These are phyloP conservation scores for Leccinum griseonigrum DNA, from an alignment of 1,284 basidiomycete species.

Conservation along the genomic window DNA sequence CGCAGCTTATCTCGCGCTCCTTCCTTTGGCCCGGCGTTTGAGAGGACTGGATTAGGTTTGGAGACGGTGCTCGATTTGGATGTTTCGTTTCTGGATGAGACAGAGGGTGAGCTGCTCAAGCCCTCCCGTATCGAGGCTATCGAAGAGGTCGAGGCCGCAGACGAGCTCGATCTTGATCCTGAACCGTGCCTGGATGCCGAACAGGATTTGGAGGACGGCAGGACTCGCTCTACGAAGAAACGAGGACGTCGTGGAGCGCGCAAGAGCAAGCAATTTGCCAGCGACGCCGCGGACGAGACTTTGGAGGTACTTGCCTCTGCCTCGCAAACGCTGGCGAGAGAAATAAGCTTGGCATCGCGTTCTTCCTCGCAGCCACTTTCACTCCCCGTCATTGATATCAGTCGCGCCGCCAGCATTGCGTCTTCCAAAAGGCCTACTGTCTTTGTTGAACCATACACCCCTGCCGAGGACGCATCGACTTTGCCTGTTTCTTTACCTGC, in stretches of 20 bases:
- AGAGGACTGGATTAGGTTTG: slow-evolving; percentile 32
- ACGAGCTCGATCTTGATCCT: slow-evolving; percentile 34
- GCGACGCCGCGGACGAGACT: slow-evolving; percentile 44
- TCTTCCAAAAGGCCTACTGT: slow-evolving; percentile 21
- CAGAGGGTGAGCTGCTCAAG: slow-evolving; percentile 12
- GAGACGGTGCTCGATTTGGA: slow-evolving; percentile 31
- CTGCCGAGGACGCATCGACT: slow-evolving; percentile 6
- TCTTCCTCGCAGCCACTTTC: slow-evolving; percentile 21
- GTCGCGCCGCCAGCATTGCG: slow-evolving; percentile 22
- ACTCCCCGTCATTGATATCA: slow-evolving; percentile 23
- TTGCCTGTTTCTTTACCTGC: slow-evolving; percentile 8
- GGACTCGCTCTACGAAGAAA: slow-evolving; percentile 61
- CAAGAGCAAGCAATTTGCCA: slow-evolving; percentile 49
- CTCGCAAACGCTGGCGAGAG: slow-evolving; percentile 79
- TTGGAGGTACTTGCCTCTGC: slow-evolving; percentile 74
- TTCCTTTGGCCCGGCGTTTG: slow-evolving; percentile 55
- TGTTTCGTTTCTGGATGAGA: slow-evolving; percentile 22
- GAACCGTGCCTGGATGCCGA: slow-evolving; percentile 26
- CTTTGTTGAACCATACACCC: slow-evolving; percentile 9
- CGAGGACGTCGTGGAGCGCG: slow-evolving; percentile 78
- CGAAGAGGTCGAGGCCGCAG: slow-evolving; percentile 36
- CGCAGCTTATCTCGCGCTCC: slow-evolving; percentile 59
- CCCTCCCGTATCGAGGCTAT: slow-evolving; percentile 24
- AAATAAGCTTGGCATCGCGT: slow-evolving; percentile 63
- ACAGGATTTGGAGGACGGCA: slow-evolving; percentile 38